Evolutionary conservation across 495 filamentous ascomycete species (phyloP).

Genomic region (Neurospora sp.): DNA sequence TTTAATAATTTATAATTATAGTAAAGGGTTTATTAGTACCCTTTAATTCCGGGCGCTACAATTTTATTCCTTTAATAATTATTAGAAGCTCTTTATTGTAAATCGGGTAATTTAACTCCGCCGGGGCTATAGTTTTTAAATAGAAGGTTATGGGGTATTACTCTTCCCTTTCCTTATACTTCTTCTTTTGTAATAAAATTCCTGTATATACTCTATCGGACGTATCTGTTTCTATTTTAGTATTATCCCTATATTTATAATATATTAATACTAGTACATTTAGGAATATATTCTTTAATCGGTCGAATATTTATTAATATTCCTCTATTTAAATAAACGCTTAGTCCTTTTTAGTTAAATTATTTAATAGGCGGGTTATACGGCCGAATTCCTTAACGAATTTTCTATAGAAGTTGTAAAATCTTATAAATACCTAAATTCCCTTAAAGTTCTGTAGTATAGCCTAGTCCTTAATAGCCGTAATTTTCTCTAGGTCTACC

Average conservation of each 20-base stretch:
- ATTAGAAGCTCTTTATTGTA: constrained; percentile 1
- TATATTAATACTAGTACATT: not conserved
- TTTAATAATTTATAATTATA: not conserved
- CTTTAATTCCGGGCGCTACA: not conserved
- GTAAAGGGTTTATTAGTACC: not conserved
- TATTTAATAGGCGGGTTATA: not conserved
- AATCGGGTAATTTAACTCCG: not conserved
- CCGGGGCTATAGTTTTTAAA: not conserved
- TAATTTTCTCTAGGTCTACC: not conserved
- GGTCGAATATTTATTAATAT: not conserved
- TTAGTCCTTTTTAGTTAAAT: constrained; percentile 2
- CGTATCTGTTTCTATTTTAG: not conserved
- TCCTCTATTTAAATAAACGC: not conserved
- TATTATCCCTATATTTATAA: not conserved
- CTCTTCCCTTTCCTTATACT: not conserved
- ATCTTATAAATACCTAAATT: constrained; percentile 1
- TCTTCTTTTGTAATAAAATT: not conserved
- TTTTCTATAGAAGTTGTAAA: constrained; percentile 1
- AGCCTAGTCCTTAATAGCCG: not conserved
- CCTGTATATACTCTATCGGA: not conserved
- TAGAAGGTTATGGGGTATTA: not conserved
- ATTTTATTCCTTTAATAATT: not conserved
- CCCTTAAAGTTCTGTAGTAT: not conserved
- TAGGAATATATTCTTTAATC: not conserved
- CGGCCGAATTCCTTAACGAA: constrained; percentile 1